phyloP scores from a whole-genome alignment of 1,284 basidiomycete genomes.

The Peniophora sp. region DNA sequence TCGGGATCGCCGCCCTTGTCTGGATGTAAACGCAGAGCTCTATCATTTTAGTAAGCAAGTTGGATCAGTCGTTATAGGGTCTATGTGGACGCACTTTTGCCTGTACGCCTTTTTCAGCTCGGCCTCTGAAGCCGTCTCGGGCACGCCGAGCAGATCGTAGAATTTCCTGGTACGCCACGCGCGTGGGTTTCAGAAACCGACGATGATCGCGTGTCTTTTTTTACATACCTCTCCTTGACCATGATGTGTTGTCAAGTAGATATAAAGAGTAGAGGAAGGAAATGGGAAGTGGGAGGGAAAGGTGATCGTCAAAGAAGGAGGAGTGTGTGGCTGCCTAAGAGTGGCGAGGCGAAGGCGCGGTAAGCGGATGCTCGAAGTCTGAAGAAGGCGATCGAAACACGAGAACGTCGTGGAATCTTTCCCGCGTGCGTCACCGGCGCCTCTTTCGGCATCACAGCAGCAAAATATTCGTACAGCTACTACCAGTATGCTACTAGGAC shows the following conservation, averaged over 20 bases:
- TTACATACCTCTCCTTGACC: constrained; percentile 63
- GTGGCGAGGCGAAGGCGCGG: background rate
- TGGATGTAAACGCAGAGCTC: constrained; percentile 86
- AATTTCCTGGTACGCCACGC: constrained; percentile 56
- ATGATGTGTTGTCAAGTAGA: constrained; percentile 25
- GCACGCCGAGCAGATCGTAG: constrained; percentile 82
- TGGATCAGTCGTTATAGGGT: constrained; percentile 2
- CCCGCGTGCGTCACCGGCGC: too few relatives aligned
- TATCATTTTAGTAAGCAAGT: constrained; percentile 22
- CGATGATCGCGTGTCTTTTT: background rate
- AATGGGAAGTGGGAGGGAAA: background rate
- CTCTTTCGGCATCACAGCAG: too few relatives aligned
- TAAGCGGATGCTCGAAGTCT: constrained; percentile 5
- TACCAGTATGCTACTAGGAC: too few relatives aligned
- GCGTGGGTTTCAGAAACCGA: constrained; percentile 2
- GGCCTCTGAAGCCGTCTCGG: constrained; percentile 68
- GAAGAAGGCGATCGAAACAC: too few relatives aligned
- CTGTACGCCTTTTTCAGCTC: constrained; percentile 94
- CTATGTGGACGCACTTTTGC: constrained; percentile 59
- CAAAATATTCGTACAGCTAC: background rate
- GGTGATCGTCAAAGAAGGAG: background rate
- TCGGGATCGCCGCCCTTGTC: constrained; percentile 98
- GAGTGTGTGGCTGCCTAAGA: background rate
- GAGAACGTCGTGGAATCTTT: too few relatives aligned
- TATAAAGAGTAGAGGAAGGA: constrained; percentile 6